A percentile compares a stretch with the other conserved stretches of the same genome.
These are phyloP conservation scores for Diplodia scrobiculata DNA, from an alignment of 2,329 filamentous ascomycete genomes.

Conservation along the genomic window DNA sequence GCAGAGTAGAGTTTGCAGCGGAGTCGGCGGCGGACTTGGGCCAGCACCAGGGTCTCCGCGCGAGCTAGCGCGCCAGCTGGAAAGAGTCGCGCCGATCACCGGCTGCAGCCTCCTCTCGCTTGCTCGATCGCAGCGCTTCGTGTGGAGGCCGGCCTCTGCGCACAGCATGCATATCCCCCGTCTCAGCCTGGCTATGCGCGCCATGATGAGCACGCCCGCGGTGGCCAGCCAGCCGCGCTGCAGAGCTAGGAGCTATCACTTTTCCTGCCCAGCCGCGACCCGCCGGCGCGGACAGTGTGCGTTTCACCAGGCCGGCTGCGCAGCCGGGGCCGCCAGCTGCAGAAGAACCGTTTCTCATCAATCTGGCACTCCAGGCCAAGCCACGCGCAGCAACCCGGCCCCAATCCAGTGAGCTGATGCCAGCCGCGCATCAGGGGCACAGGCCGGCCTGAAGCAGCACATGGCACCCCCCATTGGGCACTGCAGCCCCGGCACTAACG, in stretches of 20 bases:
- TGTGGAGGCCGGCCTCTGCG: conserved; percentile 10
- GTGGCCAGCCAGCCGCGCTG: neutral
- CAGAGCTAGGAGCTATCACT: neutral
- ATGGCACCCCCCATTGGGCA: conserved; percentile 10
- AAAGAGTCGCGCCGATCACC: no score
- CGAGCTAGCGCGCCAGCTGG: neutral
- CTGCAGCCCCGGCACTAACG: conserved; percentile 21
- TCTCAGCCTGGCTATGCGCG: conserved; percentile 15
- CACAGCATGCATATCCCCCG: conserved; percentile 20
- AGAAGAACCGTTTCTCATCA: conserved; percentile 22
- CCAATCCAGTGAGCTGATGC: conserved; percentile 16
- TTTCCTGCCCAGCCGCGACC: conserved; percentile 10
- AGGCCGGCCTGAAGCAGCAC: conserved; percentile 21
- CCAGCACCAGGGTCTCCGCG: conserved; percentile 7
- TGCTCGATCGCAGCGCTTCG: conserved; percentile 17
- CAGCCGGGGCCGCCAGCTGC: conserved; percentile 6
- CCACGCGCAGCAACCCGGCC: conserved; percentile 22
- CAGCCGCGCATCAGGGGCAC: conserved; percentile 24
- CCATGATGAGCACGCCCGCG: neutral
- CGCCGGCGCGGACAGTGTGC: neutral
- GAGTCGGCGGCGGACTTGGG: neutral
- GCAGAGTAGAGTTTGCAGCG: conserved; percentile 18
- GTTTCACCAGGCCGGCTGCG: conserved; percentile 8
- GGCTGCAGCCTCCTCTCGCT: conserved; percentile 5
- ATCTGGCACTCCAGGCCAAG: conserved; percentile 18